phyloP scores from a whole-genome alignment of 2,329 filamentous ascomycete species.

The Hypomyces rosellus region DNA sequence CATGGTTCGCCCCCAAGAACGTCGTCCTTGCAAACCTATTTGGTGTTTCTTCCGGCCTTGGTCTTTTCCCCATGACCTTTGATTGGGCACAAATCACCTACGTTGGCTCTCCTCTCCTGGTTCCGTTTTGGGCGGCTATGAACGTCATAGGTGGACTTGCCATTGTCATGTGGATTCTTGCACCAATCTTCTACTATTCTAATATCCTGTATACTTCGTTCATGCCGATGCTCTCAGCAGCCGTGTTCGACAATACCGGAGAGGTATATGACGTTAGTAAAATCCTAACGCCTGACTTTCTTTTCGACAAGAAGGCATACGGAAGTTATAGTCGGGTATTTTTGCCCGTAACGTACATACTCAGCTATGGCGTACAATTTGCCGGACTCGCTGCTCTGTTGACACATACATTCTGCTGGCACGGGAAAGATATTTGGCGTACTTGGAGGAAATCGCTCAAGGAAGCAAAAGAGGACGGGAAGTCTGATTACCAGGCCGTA shows the following conservation, averaged over 20 bases:
- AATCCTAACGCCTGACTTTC: constrained; percentile 69
- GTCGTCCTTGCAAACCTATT: constrained; percentile 84
- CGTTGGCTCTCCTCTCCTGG: constrained; percentile 77
- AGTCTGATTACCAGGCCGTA: constrained; percentile 48
- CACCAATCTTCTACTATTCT: constrained; percentile 72
- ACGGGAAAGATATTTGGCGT: constrained; percentile 72
- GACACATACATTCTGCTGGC: constrained; percentile 78
- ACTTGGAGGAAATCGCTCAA: constrained; percentile 66
- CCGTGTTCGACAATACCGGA: constrained; percentile 81
- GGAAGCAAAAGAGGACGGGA: constrained; percentile 49
- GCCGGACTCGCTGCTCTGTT: constrained; percentile 73
- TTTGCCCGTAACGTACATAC: constrained; percentile 77
- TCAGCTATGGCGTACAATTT: constrained; percentile 83
- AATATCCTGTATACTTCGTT: constrained; percentile 77
- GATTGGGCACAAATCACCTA: constrained; percentile 89
- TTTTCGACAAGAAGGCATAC: constrained; percentile 74
- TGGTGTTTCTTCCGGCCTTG: constrained; percentile 76
- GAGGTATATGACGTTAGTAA: constrained; percentile 73
- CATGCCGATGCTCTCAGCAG: constrained; percentile 78
- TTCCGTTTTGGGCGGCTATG: constrained; percentile 80
- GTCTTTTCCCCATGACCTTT: constrained; percentile 78
- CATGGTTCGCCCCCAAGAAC: constrained; percentile 81
- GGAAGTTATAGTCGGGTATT: constrained; percentile 78
- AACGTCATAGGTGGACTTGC: constrained; percentile 77
- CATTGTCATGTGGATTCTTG: constrained; percentile 78